Evolutionary conservation across 768 basidiomycete species (phyloP).

Genomic region (Wakefieldia striispora): DNA sequence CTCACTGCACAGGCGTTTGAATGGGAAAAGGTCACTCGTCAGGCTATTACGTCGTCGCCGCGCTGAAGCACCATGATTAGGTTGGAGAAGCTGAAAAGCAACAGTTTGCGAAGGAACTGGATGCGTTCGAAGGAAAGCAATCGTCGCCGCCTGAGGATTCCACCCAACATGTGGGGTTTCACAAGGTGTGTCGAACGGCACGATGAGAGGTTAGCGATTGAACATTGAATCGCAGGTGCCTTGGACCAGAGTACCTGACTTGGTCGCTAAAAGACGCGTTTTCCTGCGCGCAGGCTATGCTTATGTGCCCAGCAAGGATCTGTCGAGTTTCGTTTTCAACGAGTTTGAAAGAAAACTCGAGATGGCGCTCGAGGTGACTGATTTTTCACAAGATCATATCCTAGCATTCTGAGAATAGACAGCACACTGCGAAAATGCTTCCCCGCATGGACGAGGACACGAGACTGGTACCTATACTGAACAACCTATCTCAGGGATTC

Average conservation of each 20-base stretch:
- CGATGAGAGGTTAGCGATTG: neutral
- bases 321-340: constrained; percentile 83
- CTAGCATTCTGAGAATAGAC: constrained; percentile 10
- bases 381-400: neutral
- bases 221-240: constrained; percentile 59
- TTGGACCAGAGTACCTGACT: constrained; percentile 94
- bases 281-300: constrained; percentile 80
- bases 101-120: constrained; percentile 46
- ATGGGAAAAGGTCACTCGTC: constrained; percentile 53
- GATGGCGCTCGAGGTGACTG: constrained; percentile 69
- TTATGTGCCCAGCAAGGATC: constrained; percentile 77
- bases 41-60: neutral
- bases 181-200: constrained; percentile 55
- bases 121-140: constrained; percentile 28
- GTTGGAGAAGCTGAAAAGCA: constrained; percentile 59
- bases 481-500: constrained; percentile 93
- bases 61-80: constrained; percentile 32
- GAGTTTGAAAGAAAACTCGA: constrained; percentile 77
- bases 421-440: constrained; percentile 84
- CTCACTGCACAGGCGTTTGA: constrained; percentile 61
- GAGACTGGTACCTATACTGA: constrained; percentile 82
- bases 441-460: constrained; percentile 94
- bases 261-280: constrained; percentile 80
- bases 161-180: constrained; percentile 40
- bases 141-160: rapidly evolving